Percentiles rank a stretch among this genome's conserved stretches.
Evolutionary conservation across 1,284 basidiomycete genomes (phyloP).

Genomic region (Grifola frondosa): DNA sequence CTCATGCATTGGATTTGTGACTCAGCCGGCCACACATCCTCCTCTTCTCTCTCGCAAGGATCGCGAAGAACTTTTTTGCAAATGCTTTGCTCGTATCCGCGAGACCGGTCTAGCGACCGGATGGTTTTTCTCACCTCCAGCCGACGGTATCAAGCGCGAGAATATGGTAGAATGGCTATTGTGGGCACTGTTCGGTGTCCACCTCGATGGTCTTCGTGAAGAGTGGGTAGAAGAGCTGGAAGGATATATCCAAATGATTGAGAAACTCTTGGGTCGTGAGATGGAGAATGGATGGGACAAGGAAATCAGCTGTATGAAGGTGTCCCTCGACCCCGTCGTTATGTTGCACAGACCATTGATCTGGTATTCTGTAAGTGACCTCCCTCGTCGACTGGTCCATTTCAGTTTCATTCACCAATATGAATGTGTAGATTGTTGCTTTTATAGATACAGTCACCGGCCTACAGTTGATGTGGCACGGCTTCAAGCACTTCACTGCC

Average conservation of each 20-base stretch:
- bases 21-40: constrained; percentile 44
- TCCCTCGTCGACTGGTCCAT: background rate
- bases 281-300: constrained; percentile 40
- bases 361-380: constrained; percentile 56
- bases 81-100: constrained; percentile 39
- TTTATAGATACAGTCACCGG: constrained; percentile 48
- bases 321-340: constrained; percentile 55
- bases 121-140: constrained; percentile 49
- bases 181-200: constrained; percentile 56
- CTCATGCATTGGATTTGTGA: background rate
- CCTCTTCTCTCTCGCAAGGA: constrained; percentile 40
- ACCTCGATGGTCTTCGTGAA: constrained; percentile 28
- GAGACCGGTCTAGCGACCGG: constrained; percentile 41
- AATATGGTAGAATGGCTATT: constrained; percentile 63
- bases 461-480: constrained; percentile 38
- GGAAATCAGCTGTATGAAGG: constrained; percentile 45
- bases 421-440: constrained; percentile 46
- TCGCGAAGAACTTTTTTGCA: constrained; percentile 49
- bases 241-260: constrained; percentile 41
- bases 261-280: constrained; percentile 37
- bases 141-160: constrained; percentile 38
- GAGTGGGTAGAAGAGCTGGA: constrained; percentile 51
- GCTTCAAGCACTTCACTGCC: constrained; percentile 55
- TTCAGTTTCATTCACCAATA: background rate
- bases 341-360: constrained; percentile 55